phyloP scores from a whole-genome alignment of 192 early-diverging fungal genomes.

The Helicostylum pulchrum region DNA sequence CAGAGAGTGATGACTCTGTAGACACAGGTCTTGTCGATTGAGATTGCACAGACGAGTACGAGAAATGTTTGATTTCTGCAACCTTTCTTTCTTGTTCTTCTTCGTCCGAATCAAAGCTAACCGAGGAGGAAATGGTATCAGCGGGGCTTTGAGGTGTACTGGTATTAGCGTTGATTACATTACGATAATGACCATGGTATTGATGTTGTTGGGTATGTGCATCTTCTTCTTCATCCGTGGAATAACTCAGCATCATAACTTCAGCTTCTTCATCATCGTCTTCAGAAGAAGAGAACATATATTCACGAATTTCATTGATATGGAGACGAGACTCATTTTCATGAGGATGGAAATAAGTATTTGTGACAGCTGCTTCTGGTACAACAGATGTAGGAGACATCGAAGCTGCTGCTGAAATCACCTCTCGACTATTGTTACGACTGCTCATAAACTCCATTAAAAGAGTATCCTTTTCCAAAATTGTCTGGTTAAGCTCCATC shows the following conservation, averaged over 20 bases:
- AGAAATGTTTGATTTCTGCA: conserved; percentile 5
- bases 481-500: conserved; percentile 3
- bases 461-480: conserved; percentile 10
- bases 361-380: background rate
- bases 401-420: conserved; percentile 1
- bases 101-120: conserved; percentile 1
- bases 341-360: background rate
- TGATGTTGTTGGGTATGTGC: background rate
- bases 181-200: background rate
- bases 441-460: conserved; percentile 9
- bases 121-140: conserved; percentile 4
- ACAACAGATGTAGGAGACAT: background rate
- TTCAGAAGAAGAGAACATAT: conserved; percentile 6
- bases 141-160: conserved; percentile 6
- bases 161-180: background rate
- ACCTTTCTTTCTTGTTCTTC: conserved; percentile 1
- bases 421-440: conserved; percentile 7
- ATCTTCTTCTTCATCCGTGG: conserved; percentile 4
- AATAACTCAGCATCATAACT: conserved; percentile 1
- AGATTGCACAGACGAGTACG: conserved; percentile 10
- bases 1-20: background rate
- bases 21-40: background rate
- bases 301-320: conserved; percentile 8
- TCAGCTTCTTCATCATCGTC: background rate
- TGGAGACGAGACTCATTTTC: background rate